Evolutionary conservation across 495 filamentous ascomycete species (phyloP).

Genomic region (Lepraria neglecta): DNA sequence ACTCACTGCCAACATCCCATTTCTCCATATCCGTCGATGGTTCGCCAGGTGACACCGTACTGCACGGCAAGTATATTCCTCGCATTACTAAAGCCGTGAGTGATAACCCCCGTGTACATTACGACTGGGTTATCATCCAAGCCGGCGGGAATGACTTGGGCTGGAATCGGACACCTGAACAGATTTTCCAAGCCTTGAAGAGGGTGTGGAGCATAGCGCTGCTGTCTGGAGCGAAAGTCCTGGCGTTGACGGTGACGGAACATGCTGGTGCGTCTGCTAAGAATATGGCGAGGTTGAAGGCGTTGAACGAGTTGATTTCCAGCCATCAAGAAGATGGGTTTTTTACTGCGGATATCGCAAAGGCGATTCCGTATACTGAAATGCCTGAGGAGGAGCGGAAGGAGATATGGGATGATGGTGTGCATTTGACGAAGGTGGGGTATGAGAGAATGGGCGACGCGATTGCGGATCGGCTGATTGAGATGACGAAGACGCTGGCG

Average conservation of each 20-base stretch:
- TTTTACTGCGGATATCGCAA: slow-evolving; percentile 49
- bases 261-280: slow-evolving; percentile 28
- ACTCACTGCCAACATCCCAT: slow-evolving; percentile 16
- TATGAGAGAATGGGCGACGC: slow-evolving; percentile 54
- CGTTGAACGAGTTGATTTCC: slow-evolving; percentile 49
- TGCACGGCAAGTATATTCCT: slow-evolving; percentile 37
- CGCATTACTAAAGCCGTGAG: slow-evolving; percentile 44
- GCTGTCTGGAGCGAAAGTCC: slow-evolving; percentile 42
- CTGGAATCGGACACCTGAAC: slow-evolving; percentile 29
- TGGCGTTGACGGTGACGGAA: slow-evolving; percentile 57
- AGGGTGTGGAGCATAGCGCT: slow-evolving; percentile 45
- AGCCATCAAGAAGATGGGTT: slow-evolving; percentile 39
- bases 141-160: slow-evolving; percentile 56
- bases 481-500: background rate
- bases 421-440: slow-evolving; percentile 53
- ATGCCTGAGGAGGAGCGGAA: slow-evolving; percentile 36
- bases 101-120: slow-evolving; percentile 19
- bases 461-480: slow-evolving; percentile 43
- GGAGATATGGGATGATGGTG: slow-evolving; percentile 54
- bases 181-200: slow-evolving; percentile 39
- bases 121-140: slow-evolving; percentile 41
- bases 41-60: slow-evolving; percentile 46
- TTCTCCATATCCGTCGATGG: slow-evolving; percentile 39
- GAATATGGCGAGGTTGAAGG: slow-evolving; percentile 31
- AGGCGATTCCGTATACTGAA: slow-evolving; percentile 45